Evolutionary conservation across 768 basidiomycete species (phyloP), one percentile per base, ranked within the genome.

Genomic region (Boletellus emodensis): DNA sequence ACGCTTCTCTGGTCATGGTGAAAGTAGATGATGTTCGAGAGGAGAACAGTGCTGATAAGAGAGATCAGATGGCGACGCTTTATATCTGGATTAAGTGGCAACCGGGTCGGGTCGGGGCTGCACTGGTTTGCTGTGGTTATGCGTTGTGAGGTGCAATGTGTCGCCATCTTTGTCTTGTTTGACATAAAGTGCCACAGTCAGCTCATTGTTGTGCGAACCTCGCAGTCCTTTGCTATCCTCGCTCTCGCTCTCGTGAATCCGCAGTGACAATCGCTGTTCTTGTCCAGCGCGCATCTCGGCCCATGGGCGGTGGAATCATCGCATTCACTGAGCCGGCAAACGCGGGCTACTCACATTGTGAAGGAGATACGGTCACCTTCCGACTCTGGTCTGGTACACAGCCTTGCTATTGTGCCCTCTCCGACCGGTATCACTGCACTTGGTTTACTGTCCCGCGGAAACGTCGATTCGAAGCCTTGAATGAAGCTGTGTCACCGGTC

Each of bases 1-100:
- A 56, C 2, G 60, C 66, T 1, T 57, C 51, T 26, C 22, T 39
- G 49, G 46, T 51, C 54, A 61, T 65, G 0, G 40, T 56, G 24
- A n/a, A n/a, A n/a, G n/a, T n/a, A n/a, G 15, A 28, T 38, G 38
- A 45, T 33, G 45, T 32, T 44, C 9, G 37, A 36, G 51, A 14
- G 47, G 20, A 20, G 20, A 6, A 24, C 24, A 6, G 6, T 26
- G 24, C 24, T 5, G 24, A 26, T 26, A 26, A 26, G 5, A 26
- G 20, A 20, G 20, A 26, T 26, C 24, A 26, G 24, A 2, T 26
- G 24, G 24, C 24, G 24, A 26, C 24, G 12, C 30, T 33, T 47
- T 47, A 47, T 47, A 47, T 8, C 38, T 28, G 12, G 46, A 47
- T 20, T 37, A 28, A 8, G n/a, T 18, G 26, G 45, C 24, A 30